Evolutionary conservation across 495 filamentous ascomycete species (phyloP), one percentile per base, ranked within the genome.

Genomic region (Xylaria intraflava): DNA sequence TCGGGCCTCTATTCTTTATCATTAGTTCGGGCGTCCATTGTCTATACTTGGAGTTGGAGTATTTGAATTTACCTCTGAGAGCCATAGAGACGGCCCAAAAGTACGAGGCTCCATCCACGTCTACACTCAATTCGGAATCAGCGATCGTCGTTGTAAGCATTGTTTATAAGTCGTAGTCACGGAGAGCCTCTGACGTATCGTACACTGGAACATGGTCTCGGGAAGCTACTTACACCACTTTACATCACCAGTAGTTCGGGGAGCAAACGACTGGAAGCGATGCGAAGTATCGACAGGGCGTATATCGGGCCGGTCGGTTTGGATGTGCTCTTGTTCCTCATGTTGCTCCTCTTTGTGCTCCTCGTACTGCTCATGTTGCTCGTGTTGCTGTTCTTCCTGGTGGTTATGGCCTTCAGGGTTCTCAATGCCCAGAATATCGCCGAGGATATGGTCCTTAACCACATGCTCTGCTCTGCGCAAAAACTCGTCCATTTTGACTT

Each of bases 41-140:
- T 30, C 3, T 6, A 36, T 14, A 5, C 14, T 11, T 10, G 5
- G 11, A 31, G 8, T 3, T 14, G 7, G 27, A n/a, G n/a, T n/a
- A 19, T 12, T 16, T 31, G 12, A 14, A 43, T 29, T 39, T 65
- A 75, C 71, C 67, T 75, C 96, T 90, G 45, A 97, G 69, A 5
- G 92, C 92, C 45, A 80, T 68, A 36, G 85, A 90, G 0, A 97
- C 88, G 14, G 92, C 92, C 78, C 83, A 90, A 73, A 97, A 89
- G 62, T 97, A 97, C 0, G 83, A 83, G 62, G 88, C 91, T 2
- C 88, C 92, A 69, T 97, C 92, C 20, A 96, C 89, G 74, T 88
- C 51, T 53, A 19, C 20, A 16, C 16, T 3, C 12, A 38, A 31
- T 22, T 10, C 24, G 27, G 17, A 3, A 7, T 46, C 24, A 53